Conservation (phyloP, 495 filamentous ascomycete genomes). For the Podospora fimiseda region DNA sequence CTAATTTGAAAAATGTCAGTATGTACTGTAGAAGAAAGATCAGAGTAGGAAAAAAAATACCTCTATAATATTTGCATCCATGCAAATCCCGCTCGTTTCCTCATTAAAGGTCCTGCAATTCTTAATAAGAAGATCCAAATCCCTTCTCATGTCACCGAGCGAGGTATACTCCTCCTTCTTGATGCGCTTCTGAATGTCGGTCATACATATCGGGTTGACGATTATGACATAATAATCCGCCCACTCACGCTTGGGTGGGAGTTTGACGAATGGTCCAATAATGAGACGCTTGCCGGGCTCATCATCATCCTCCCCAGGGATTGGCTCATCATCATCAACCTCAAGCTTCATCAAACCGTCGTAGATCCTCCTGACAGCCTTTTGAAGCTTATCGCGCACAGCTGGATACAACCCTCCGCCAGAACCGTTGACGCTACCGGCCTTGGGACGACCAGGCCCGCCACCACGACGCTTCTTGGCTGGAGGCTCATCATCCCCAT, state of each 20-base stretch:
- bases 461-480: constrained; percentile 68
- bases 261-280: constrained; percentile 89
- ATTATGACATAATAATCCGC: constrained; percentile 94
- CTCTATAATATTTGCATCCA: constrained; percentile 90
- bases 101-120: constrained; percentile 97
- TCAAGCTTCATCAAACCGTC: constrained; percentile 77
- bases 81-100: constrained; percentile 81
- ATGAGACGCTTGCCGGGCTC: constrained; percentile 58
- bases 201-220: constrained; percentile 85
- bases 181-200: constrained; percentile 85
- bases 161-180: constrained; percentile 86
- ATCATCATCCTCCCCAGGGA: constrained; percentile 28
- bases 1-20: constrained; percentile 39
- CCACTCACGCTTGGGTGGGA: constrained; percentile 80
- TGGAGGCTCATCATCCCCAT: constrained; percentile 71
- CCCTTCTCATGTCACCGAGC: constrained; percentile 70
- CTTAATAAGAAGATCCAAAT: constrained; percentile 74
- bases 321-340: constrained; percentile 50
- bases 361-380: constrained; percentile 65
- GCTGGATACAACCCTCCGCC: constrained; percentile 34
- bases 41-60: constrained; percentile 39
- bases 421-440: constrained; percentile 20
- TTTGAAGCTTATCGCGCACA: constrained; percentile 60
- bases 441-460: constrained; percentile 62
- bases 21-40: neutral